These are phyloP conservation scores for Hymenoscyphus fraxineus DNA, from an alignment of 2,329 filamentous ascomycete genomes.

Conservation along the genomic window DNA sequence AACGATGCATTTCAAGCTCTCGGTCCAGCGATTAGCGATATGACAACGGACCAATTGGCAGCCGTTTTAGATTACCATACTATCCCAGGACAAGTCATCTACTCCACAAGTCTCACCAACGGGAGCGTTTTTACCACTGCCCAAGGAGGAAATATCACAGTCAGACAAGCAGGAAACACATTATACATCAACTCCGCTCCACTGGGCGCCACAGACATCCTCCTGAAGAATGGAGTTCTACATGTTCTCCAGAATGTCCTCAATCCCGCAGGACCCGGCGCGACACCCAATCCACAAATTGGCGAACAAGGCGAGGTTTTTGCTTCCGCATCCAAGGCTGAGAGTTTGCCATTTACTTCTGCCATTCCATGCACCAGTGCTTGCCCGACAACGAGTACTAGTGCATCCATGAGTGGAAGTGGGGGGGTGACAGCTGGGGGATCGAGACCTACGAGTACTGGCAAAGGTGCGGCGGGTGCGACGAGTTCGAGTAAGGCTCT, in stretches of 20 bases:
- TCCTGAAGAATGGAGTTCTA: constrained; percentile 35
- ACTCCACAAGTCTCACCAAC: constrained; percentile 34
- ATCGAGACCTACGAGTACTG: constrained; percentile 20
- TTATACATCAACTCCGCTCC: constrained; percentile 39
- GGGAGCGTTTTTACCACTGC: constrained; percentile 31
- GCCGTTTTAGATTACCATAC: constrained; percentile 37
- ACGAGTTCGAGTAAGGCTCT: constrained; percentile 17
- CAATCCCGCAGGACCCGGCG: constrained; percentile 40
- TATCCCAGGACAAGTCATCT: constrained; percentile 29
- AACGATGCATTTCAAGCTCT: constrained; percentile 38
- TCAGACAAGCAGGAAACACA: constrained; percentile 36
- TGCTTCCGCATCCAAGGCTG: constrained; percentile 25
- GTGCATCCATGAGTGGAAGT: not conserved
- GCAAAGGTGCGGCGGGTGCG: constrained; percentile 7
- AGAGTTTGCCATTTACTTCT: constrained; percentile 38
- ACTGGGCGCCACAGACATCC: constrained; percentile 36
- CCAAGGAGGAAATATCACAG: constrained; percentile 34
- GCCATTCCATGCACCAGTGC: constrained; percentile 41
- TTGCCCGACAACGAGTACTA: constrained; percentile 30
- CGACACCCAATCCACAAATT: constrained; percentile 38
- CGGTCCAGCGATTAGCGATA: constrained; percentile 33
- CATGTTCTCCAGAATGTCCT: constrained; percentile 42
- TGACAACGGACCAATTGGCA: constrained; percentile 31
- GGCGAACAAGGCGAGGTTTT: constrained; percentile 37
- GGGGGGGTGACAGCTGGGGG: constrained; percentile 20